Base-by-base conservation (phyloP, 768 basidiomycete genomes). In the Pleurotus eryngii region DNA sequence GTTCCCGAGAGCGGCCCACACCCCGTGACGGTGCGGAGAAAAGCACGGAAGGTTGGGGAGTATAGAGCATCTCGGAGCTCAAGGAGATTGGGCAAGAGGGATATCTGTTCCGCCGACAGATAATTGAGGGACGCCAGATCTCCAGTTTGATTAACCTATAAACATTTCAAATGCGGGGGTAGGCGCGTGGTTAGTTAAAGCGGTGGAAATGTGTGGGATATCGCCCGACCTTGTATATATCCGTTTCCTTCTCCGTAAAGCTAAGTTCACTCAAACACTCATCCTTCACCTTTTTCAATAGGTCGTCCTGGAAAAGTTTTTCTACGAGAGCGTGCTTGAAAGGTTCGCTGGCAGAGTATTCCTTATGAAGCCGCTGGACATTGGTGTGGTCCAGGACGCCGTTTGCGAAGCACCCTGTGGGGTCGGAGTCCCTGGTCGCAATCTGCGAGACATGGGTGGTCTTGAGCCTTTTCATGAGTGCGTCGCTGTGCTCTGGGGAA, bases 171-270 rank as follows among this genome's bases (percentile, higher is more conserved):
- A 46, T 22, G 40, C 38, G 40, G 2, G 56, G 58, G 56, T 59
- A 48, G 45, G n/a, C 22, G 55, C 57, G 40, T 42, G 30, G 30
- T 35, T 9, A 35, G 30, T 12, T 35, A 11, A 26, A 20, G 9
- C 3, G 26, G 27, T 5, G 8, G 22, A n/a, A 12, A 46, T 15
- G 27, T 40, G 26, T 49, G 20, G 47, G 50, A 56, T 46, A 46
- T 27, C 56, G 49, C 50, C 75, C 58, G 59, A 90, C 92, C 86
- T 92, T 94, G 84, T 98, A 98, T 62, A 98, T 98, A 67, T 98
- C 96, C 2, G 96, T 98, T 78, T 98, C 92, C 74, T 97, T 98
- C 75, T 94, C 87, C 3, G 89, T 82, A 68, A 95, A 94, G 69
- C 79, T 86, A 59, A 95, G 81, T 65, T 93, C 84, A 50, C 76